Conservation (phyloP, 2,329 filamentous ascomycete species). For the Apiospora malaysiana region DNA sequence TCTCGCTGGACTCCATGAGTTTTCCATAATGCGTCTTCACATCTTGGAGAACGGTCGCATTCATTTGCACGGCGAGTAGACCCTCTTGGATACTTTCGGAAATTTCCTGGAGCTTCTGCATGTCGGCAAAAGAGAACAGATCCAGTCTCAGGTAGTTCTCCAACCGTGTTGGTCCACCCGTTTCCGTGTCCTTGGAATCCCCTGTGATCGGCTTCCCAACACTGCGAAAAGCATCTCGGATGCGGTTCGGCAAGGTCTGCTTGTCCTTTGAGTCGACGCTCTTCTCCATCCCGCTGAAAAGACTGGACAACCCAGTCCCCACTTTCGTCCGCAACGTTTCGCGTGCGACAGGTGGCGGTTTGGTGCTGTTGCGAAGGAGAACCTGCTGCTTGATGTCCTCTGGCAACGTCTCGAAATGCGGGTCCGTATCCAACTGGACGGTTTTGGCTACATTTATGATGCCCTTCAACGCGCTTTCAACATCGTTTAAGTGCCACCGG, state of each 20-base stretch:
- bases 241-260: background rate
- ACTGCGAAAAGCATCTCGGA: background rate
- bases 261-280: background rate
- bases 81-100: background rate
- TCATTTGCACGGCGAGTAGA: background rate
- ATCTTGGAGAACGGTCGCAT: background rate
- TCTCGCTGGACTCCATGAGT: background rate
- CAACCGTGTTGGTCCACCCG: too few species aligned
- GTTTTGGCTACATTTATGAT: background rate
- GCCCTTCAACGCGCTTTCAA: background rate
- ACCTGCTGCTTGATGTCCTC: background rate
- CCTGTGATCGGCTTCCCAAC: background rate
- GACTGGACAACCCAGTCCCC: background rate
- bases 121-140: background rate
- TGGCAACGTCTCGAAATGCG: background rate
- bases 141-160: background rate
- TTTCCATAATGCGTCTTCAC: background rate
- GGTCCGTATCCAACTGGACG: background rate
- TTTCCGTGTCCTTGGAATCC: too few species aligned
- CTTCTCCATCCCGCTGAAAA: background rate
- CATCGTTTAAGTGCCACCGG: background rate
- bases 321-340: background rate
- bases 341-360: background rate
- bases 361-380: background rate
- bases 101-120: background rate